Base-by-base conservation (phyloP, 2,329 filamentous ascomycete species). In the Magnaporthales sp. region DNA sequence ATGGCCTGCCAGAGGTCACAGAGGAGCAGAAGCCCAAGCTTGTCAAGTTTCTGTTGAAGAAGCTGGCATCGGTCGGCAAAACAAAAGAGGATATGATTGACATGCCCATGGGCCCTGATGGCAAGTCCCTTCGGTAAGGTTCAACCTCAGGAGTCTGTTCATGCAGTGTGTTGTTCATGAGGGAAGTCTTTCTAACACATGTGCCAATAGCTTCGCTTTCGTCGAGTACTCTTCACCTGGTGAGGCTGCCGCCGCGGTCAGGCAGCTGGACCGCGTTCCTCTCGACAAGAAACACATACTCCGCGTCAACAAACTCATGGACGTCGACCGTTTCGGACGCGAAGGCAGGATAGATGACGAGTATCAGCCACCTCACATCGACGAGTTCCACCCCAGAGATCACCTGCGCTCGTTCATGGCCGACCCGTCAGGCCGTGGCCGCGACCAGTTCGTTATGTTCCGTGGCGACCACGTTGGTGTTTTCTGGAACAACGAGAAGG, bases 401-500 rank as follows among this genome's bases (percentile, higher is more conserved):
- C 95, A 99, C 78, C 82, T 98, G 74, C 88, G 93, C 76, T 98
- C 91, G 77, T 99, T 93, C 89, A 83, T 99, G 73, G 91, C 90
- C 71, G 95, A 99, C 75, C 83, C 89, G 67, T 82, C 83, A 66
- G 87, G 84, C 66, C 92, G 92, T 71, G 92, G 92, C 71, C 89
- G 95, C 69, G 95, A 99, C 77, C 94, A 99, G 82, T 95, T 98
- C 74, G 91, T 91, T 77, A 93, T 98, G 87, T 97, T 91, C 83
- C 89, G 92, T 66, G 91, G 89, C 72, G 95, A 99, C 66, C 90
- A 89, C 69, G 95, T 99, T 51, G 93, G 93, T 68, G 91, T 99
- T 6, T 97, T 91, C 84, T 99, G 94, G 94, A 98, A 98, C 83
- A 96, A 96, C 83, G 95, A 96, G 80, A 94, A 91, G 79, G 93